Evolutionary conservation across 768 basidiomycete species (phyloP).

Genomic region (Pluteus cervinus): DNA sequence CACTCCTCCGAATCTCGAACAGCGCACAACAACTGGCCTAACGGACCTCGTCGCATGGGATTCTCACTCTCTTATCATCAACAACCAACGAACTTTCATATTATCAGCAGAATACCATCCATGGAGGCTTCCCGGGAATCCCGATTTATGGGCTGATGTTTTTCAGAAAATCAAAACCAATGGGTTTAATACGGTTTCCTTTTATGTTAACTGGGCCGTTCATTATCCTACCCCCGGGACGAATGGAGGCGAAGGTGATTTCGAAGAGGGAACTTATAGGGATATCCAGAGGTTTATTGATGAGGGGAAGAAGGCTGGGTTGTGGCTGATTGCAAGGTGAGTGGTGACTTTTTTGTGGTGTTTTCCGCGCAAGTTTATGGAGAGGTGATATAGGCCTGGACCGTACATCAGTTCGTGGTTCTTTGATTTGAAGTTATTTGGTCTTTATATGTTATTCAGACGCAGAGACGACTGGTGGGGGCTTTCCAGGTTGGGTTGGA

Average conservation of each 20-base stretch:
- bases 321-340: conserved; percentile 52
- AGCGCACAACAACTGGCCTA: conserved; percentile 42
- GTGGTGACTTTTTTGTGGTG: not conserved
- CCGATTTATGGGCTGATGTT: conserved; percentile 50
- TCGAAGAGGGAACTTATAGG: conserved; percentile 41
- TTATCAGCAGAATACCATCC: conserved; percentile 61
- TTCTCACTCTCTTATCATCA: conserved; percentile 49
- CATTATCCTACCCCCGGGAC: conserved; percentile 43
- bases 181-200: conserved; percentile 57
- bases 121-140: conserved; percentile 47
- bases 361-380: not conserved
- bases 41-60: conserved; percentile 54
- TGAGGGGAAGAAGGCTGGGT: conserved; percentile 41
- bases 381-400: conserved; percentile 29
- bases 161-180: conserved; percentile 59
- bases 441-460: conserved; percentile 18
- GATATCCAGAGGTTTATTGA: conserved; percentile 49
- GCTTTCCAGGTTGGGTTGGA: conserved; percentile 56
- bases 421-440: not conserved
- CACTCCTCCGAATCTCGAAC: too few relatives aligned
- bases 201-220: conserved; percentile 55
- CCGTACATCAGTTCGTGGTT: conserved; percentile 42
- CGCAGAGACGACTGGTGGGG: conserved; percentile 48
- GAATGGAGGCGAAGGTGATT: conserved; percentile 40
- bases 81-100: conserved; percentile 51